Evolutionary conservation across 345 rosid species (phyloP), one percentile per base, ranked within the genome.

Genomic region (Trapa bicornis): DNA sequence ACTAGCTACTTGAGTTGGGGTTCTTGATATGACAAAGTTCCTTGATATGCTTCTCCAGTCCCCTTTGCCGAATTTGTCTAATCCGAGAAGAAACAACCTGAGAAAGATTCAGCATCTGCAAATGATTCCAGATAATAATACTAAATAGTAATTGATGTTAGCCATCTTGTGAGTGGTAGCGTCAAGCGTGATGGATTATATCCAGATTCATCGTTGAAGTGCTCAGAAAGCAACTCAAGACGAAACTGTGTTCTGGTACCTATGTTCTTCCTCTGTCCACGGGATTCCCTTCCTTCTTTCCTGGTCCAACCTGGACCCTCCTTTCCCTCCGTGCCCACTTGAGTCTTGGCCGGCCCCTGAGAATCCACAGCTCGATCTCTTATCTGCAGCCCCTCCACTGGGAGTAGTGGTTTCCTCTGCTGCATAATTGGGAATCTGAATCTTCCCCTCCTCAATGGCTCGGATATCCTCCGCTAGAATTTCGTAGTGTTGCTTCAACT

Each of bases 31-130:
- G 35, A 92, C 98, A 67, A 81, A 89, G 77, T 87, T 89, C 69
- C 98, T 85, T 11, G 98, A 87, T 70, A 92, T 92, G 89, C 95
- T 92, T 72, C 96, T 87, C 98, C 98, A 92, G 75, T 92, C 98
- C 64, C 98, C 98, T 82, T 92, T 92, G 61, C 98, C 98, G 62
- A 86, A 92, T 66, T 92, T 92, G 73, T 87, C 95, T 53, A 92
- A 80, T 66, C 98, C 98, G 53, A 92, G 80, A 29, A 92, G 78
- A 80, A 92, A 92, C 66, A 89, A 75, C 87, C 98, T 92, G 77
- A 17, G 67, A 73, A 66, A 12, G 33, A 36, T 32, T 32, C 63
- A 35, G 63, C 38, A 35, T 58, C 33, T 9, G 63, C 63, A 33
- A 41, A 50, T 50, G 56, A 29, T 58, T 32, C 7, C 63, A 58